Evolutionary conservation across 768 basidiomycete genomes (phyloP).

Genomic region (Solioccasus polychromus): DNA sequence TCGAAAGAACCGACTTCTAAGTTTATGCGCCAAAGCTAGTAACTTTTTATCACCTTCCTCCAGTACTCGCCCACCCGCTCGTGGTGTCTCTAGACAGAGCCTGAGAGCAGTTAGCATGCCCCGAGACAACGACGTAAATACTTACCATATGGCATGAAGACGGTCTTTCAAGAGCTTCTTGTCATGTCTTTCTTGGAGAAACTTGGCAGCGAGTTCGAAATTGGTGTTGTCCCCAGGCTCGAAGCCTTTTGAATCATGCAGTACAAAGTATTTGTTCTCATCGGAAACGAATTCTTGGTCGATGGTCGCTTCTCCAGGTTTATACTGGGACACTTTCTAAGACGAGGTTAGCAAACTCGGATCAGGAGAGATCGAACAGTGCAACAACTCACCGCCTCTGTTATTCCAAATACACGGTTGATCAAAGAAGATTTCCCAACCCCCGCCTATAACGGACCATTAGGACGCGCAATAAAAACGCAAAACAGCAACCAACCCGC

Average conservation of each 20-base stretch:
- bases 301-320: no score
- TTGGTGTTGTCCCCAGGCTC: constrained; percentile 1
- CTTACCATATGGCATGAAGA: constrained; percentile 6
- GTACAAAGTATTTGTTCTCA: constrained; percentile 4
- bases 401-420: no score
- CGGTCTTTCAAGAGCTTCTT: not conserved
- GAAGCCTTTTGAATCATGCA: constrained; percentile 8
- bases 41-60: constrained; percentile 8
- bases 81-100: constrained; percentile 10
- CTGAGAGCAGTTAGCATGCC: not conserved
- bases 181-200: not conserved
- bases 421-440: no score
- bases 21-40: not conserved
- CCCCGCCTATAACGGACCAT: no score
- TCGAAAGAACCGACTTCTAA: constrained; percentile 1
- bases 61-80: constrained; percentile 5
- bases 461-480: no score
- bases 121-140: no score
- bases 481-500: no score
- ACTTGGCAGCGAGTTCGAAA: not conserved
- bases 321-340: constrained; percentile 1
- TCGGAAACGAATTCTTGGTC: no score
- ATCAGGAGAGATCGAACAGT: no score
- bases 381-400: no score
- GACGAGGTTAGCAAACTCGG: no score